phyloP scores from a whole-genome alignment of 140 eudicot species.

The Senecio squalidus region DNA sequence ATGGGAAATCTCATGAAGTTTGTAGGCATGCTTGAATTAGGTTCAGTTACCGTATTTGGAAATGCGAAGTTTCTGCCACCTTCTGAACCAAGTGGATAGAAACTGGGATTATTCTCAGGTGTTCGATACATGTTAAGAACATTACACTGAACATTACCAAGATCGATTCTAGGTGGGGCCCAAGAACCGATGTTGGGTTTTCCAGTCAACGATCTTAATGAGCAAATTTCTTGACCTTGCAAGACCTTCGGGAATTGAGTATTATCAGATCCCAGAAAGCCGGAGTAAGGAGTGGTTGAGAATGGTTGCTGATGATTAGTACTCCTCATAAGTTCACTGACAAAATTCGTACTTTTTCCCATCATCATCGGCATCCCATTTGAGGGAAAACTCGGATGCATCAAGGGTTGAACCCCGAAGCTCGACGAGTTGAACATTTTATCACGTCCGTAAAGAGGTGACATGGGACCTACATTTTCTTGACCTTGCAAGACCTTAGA shows the following conservation, averaged over 20 bases:
- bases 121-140: constrained; percentile 39
- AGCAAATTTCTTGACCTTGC: constrained; percentile 99
- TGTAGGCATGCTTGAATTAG: constrained; percentile 27
- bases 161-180: constrained; percentile 38
- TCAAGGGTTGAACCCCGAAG: constrained; percentile 44
- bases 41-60: constrained; percentile 36
- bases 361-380: constrained; percentile 42
- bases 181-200: constrained; percentile 39
- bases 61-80: constrained; percentile 57
- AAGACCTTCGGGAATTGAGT: constrained; percentile 82
- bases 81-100: constrained; percentile 88
- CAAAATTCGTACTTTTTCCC: constrained; percentile 25
- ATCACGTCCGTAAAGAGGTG: constrained; percentile 62
- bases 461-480: constrained; percentile 72
- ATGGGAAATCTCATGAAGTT: constrained; percentile 34
- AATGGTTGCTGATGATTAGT: constrained; percentile 45
- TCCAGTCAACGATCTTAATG: constrained; percentile 53
- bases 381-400: constrained; percentile 38
- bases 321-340: constrained; percentile 37
- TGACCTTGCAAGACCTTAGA: constrained; percentile 99
- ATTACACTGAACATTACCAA: constrained; percentile 29
- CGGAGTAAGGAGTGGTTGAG: constrained; percentile 49
- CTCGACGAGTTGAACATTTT: constrained; percentile 41
- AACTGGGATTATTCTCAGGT: constrained; percentile 33
- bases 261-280: constrained; percentile 65